A percentile compares a stretch with the other conserved stretches of the same genome.
Evolutionary conservation across 352 stramenopile species (phyloP).

Genomic region (Achlya hypogyna): DNA sequence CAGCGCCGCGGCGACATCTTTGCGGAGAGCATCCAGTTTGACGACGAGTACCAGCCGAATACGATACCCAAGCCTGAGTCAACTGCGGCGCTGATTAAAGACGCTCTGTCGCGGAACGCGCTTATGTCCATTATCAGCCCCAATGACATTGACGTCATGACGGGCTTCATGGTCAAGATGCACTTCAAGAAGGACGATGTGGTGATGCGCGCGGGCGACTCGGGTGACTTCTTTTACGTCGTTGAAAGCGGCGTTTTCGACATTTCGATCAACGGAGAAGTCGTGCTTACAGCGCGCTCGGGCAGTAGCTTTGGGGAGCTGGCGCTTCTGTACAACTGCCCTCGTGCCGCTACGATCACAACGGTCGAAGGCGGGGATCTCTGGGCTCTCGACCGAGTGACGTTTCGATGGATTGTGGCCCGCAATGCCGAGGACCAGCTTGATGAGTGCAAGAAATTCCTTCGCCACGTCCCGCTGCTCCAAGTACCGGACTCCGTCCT

Average conservation of each 20-base stretch:
- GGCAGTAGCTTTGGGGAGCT: constrained; percentile 92
- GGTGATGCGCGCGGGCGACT: constrained; percentile 53
- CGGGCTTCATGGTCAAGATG: constrained; percentile 46
- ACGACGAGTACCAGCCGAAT: constrained; percentile 33
- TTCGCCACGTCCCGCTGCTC: constrained; percentile 47
- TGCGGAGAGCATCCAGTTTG: constrained; percentile 56
- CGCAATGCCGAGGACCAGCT: constrained; percentile 60
- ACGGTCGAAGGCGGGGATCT: constrained; percentile 41
- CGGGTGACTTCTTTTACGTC: constrained; percentile 75
- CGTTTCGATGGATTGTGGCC: constrained; percentile 80
- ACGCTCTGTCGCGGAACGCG: constrained; percentile 54
- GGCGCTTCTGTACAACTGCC: constrained; percentile 93
- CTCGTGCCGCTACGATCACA: constrained; percentile 84
- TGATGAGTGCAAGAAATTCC: constrained; percentile 49
- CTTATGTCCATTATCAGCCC: constrained; percentile 54
- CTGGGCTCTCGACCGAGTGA: constrained; percentile 79
- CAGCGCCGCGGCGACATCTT: constrained; percentile 57
- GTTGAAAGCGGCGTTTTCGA: constrained; percentile 76
- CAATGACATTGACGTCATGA: constrained; percentile 41
- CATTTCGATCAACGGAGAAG: constrained; percentile 74
- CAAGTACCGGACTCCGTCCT: constrained; percentile 14
- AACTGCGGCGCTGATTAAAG: constrained; percentile 38
- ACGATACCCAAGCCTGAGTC: constrained; percentile 36
- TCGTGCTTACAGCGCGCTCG: constrained; percentile 59
- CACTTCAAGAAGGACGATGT: constrained; percentile 28